Base-by-base conservation (phyloP, 1,284 basidiomycete species). In the Agroathelia rolfsii region DNA sequence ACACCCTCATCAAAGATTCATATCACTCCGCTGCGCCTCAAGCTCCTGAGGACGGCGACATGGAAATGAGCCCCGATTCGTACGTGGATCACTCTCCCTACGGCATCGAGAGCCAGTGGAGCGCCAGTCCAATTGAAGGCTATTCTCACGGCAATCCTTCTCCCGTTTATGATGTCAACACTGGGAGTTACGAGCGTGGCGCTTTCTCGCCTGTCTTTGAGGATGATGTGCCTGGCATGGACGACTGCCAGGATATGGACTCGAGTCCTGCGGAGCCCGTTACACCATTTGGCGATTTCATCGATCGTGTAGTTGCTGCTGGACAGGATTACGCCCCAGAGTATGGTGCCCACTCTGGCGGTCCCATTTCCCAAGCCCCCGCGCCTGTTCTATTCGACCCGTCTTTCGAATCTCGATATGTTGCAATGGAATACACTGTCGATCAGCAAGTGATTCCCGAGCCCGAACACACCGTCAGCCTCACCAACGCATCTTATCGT, bases 241-340 rank as follows among this genome's bases (percentile, higher is more conserved):
- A 51, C 34, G 59, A 53, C 37, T 62, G 56, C 19, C 66, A 59
- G 28, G 76, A 79, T 38, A 53, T 58, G 12, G 60, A 51, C 18
- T 80, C 75, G 5, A 84, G 81, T 48, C 79, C 81, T 11, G 51
- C 79, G 16, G 77, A 71, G 31, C 80, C 80, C 4, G 47, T 76
- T 41, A 85, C 81, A 20, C 81, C 81, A 26, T 83, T 84, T 44
- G 74, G 69, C 23, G 72, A 80, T 39, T 84, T 68, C 37, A 66
- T 84, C 24, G 81, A 84, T 58, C 72, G 73, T 33, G 79, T 66
- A 12, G 69, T 83, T 13, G 64, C 72, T 28, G 57, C 66, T 34
- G 57, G 55, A 15, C 46, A 45, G 19, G 36, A 42, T 31, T 35
- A 41, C 22, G 22, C 34, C 14, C 29, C 34, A 11, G 42, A 39